Conservation (phyloP, 2,329 filamentous ascomycete genomes). For the Botrytis squamosa region DNA sequence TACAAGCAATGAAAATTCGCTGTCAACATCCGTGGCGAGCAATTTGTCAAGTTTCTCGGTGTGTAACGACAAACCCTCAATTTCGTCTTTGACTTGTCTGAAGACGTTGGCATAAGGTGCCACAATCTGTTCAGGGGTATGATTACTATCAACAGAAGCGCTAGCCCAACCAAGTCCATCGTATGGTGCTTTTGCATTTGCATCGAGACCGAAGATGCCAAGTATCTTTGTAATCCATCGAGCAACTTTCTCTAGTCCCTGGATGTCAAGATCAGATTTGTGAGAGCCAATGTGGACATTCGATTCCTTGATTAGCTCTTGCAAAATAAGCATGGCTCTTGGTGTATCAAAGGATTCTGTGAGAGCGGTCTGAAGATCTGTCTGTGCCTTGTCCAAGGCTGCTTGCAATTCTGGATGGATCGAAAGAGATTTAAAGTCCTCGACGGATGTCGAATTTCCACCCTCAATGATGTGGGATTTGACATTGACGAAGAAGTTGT, state of each 20-base stretch:
- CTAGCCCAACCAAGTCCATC: slow-evolving; percentile 57
- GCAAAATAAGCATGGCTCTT: slow-evolving; percentile 73
- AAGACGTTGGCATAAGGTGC: slow-evolving; percentile 50
- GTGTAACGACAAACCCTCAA: slow-evolving; percentile 48
- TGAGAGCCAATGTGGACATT: slow-evolving; percentile 58
- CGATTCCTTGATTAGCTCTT: slow-evolving; percentile 73
- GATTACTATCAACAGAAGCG: slow-evolving; percentile 37
- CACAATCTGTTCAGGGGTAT: slow-evolving; percentile 45
- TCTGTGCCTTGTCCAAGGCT: slow-evolving; percentile 50
- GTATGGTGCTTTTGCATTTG: slow-evolving; percentile 54
- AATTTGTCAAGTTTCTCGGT: slow-evolving; percentile 47
- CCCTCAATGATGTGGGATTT: slow-evolving; percentile 18
- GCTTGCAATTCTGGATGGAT: slow-evolving; percentile 18
- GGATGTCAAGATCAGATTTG: slow-evolving; percentile 47
- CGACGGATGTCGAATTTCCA: slow-evolving; percentile 17
- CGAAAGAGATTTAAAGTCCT: slow-evolving; percentile 26
- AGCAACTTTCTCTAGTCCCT: slow-evolving; percentile 57
- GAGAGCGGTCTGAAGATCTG: slow-evolving; percentile 58
- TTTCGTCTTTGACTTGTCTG: slow-evolving; percentile 47
- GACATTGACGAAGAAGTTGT: slow-evolving; percentile 57
- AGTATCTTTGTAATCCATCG: slow-evolving; percentile 82
- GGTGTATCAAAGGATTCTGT: slow-evolving; percentile 88
- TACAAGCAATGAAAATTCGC: slow-evolving; percentile 49
- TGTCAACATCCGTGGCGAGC: slow-evolving; percentile 45
- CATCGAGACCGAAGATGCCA: slow-evolving; percentile 79